These are phyloP conservation scores for Blattamonas nauphoetae DNA, from an alignment of 78 protist genomes.

Conservation along the genomic window DNA sequence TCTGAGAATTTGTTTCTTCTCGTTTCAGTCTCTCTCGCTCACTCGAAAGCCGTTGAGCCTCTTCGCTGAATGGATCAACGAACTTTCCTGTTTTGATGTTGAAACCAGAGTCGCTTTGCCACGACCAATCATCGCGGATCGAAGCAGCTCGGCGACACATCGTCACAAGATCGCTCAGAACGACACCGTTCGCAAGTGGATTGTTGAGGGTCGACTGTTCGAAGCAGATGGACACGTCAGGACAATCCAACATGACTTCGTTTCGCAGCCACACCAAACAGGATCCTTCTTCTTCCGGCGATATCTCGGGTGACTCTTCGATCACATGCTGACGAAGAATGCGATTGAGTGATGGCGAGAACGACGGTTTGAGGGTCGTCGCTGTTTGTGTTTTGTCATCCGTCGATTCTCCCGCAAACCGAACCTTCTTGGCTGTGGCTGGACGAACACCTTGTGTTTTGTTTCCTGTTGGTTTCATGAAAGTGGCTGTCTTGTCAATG, in stretches of 20 bases:
- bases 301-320: not conserved
- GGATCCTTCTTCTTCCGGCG: not conserved
- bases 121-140: not conserved
- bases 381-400: too few species aligned
- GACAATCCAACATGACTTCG: not conserved
- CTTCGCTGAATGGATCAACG: not conserved
- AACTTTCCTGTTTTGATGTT: not conserved
- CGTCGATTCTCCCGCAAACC: too few species aligned
- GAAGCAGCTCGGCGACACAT: not conserved
- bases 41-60: too few species aligned
- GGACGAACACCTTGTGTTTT: too few species aligned
- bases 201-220: not conserved
- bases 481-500: too few species aligned
- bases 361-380: too few species aligned
- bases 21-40: too few species aligned
- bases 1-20: not conserved
- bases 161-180: not conserved
- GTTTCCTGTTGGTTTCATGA: too few species aligned
- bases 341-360: too few species aligned
- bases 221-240: not conserved
- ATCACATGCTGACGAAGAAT: too few species aligned
- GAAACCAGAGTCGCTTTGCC: not conserved
- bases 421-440: too few species aligned
- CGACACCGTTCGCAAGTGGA: not conserved
- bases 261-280: not conserved